Evolutionary conservation across 2,329 filamentous ascomycete species (phyloP), one percentile per base, ranked within the genome.

Genomic region (Pseudogymnoascus verrucosus): DNA sequence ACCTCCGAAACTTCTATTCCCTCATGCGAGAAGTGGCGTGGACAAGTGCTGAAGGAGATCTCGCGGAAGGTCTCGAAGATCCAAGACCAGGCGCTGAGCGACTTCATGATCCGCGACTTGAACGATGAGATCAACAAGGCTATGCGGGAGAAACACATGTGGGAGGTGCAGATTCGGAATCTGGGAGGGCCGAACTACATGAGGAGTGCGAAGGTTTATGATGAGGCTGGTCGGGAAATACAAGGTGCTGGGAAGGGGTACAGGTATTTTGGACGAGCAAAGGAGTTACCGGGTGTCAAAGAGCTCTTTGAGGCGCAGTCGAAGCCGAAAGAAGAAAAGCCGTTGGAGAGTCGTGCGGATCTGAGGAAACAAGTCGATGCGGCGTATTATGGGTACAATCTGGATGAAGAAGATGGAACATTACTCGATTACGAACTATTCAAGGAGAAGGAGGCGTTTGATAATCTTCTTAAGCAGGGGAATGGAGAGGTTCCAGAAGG

Each of bases 91-190:
- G 87, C 89, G 57, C 83, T 99, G n/a, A 91, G 87, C 77, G 95
- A 99, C 81, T 98, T 90, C 80, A 95, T 98, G 81, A 91, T 99
- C 76, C 88, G 95, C 72, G 95, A 99, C 77, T 82, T 99, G 74
- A 99, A 99, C 79, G 95, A 99, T 76, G 95, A 99, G 78, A 96
- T 99, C 82, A 99, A 99, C 82, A 96, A 96, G 79, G 84, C 96
- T 67, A 97, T 99, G 91, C 88, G 92, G 68, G 95, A 99, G 80
- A 99, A 99, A 78, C 92, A 96, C 83, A 93, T 96, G 84, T 99
- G 95, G 95, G 95, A 99, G 80, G 86, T 95, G 70, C 92, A 97
- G 78, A 97, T 99, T 70, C 85, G 93, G 64, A 96, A 96, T 72
- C 76, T 98, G 23, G 95, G 95, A n/a, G 95, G 95, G 2, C 79